Base-by-base conservation (phyloP, 2,329 filamentous ascomycete species). In the Neonectria coccinea region DNA sequence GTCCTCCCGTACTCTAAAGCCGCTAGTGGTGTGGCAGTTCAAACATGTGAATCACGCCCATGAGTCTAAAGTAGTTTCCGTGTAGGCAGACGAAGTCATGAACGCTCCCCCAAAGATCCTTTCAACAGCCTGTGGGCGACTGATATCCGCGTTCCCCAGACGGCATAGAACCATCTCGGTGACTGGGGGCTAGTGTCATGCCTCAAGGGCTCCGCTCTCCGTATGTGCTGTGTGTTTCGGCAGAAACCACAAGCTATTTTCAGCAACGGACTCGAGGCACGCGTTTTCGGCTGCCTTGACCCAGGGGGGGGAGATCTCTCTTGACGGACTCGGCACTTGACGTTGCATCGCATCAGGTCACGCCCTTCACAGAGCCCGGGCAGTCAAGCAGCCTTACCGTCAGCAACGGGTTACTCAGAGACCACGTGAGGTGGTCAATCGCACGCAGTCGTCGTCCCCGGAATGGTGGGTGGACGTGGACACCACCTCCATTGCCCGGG, bases 391-490 rank as follows among this genome's bases (percentile, higher is more conserved):
- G 71, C 66, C 69, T 66, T 59, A 44, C 52, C 62, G 69, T 73
- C 71, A 73, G 69, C 71, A 64, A 62, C 44, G 59, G 44, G 54
- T 63, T 65, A 64, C 62, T 56, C 56, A 64, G 50, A 66, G 64
- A 50, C 63, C 69, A 72, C 63, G 70, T 72, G 71, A 72, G 68
- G 53, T 39, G 59, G 56, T 54, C 53, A 55, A 67, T 62, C 64
- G 56, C 51, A 50, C 56, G 59, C n/a, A n/a, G 29, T 39, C 14
- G 39, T 41, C 45, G 42, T 45, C 55, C 50, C 62, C 50, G 60
- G 62, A 63, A 67, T 55, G 65, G 62, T 61, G 59, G 64, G 54
- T 62, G 52, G 39, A 56, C 58, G 48, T 60, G 55, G 39, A 56
- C 62, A 64, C 55, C 51, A 41, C 55, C 29, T 48, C 20, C 33